phyloP scores from a whole-genome alignment of 1,284 basidiomycete genomes.

The Puccinia coronata region DNA sequence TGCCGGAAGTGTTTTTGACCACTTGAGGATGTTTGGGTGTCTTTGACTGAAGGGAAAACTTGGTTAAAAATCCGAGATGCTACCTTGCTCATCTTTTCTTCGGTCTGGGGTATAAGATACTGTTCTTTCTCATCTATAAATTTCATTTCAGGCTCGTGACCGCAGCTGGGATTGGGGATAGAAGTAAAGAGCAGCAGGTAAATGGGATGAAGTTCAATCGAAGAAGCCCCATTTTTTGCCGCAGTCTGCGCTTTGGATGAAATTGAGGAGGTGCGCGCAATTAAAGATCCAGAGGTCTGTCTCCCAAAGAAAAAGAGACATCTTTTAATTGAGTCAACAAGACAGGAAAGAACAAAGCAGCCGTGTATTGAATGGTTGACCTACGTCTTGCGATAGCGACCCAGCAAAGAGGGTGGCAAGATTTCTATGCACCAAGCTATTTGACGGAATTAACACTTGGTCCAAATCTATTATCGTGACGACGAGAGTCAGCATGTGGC shows the following conservation, averaged over 20 bases:
- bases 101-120: slow-evolving; percentile 11
- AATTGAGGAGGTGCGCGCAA: neutral
- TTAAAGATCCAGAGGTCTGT: neutral
- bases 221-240: slow-evolving; percentile 7
- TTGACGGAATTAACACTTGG: slow-evolving; percentile 10
- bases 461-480: slow-evolving; percentile 22
- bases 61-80: neutral
- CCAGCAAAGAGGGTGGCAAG: slow-evolving; percentile 11
- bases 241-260: neutral
- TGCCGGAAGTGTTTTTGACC: neutral
- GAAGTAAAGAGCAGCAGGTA: slow-evolving; percentile 31
- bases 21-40: neutral
- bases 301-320: neutral
- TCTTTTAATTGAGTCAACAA: neutral
- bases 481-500: neutral
- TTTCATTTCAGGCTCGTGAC: neutral
- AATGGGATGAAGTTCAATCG: slow-evolving; percentile 23
- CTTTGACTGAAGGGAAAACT: slow-evolving; percentile 3
- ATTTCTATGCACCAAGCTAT: slow-evolving; percentile 27
- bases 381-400: neutral
- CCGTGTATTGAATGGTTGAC: neutral
- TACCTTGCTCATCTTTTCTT: slow-evolving; percentile 15
- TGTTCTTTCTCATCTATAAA: slow-evolving; percentile 24
- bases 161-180: neutral
- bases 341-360: neutral